A percentile compares a stretch with the other conserved stretches of the same genome.
Evolutionary conservation across 1,139 yeast species (phyloP).

Genomic region (Nakaseomyces glabratus): DNA sequence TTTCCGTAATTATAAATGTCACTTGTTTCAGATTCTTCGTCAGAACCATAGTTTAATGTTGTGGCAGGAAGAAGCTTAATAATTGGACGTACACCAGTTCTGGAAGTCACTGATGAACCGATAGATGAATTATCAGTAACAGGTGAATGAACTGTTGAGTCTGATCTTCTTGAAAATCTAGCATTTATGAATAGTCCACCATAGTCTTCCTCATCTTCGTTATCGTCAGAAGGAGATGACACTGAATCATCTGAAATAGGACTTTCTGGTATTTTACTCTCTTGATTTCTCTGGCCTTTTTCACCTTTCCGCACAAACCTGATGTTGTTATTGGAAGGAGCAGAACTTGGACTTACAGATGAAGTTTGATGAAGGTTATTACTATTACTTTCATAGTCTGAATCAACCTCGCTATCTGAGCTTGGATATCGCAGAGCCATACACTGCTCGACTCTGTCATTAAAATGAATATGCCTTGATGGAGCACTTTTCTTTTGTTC

Average conservation of each 20-base stretch:
- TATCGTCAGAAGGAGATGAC: conserved; percentile 28
- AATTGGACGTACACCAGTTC: conserved; percentile 35
- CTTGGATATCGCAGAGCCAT: conserved; percentile 49
- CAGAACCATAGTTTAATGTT: conserved; percentile 66
- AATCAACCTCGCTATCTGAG: conserved; percentile 20
- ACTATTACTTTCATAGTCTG: conserved; percentile 14
- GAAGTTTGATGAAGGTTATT: neutral
- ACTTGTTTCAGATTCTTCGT: conserved; percentile 51
- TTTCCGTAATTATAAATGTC: conserved; percentile 36
- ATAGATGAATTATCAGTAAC: conserved; percentile 30
- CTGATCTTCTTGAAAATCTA: conserved; percentile 25
- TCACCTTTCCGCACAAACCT: conserved; percentile 9
- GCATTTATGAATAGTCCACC: conserved; percentile 34
- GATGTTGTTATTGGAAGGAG: conserved; percentile 4
- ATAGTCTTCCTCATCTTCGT: conserved; percentile 30
- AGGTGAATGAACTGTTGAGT: conserved; percentile 19
- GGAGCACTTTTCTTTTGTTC: conserved; percentile 25
- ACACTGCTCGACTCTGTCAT: conserved; percentile 89
- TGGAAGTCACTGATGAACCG: conserved; percentile 24
- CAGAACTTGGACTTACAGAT: conserved; percentile 3
- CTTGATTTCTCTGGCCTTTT: conserved; percentile 9
- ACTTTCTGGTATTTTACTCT: conserved; percentile 9
- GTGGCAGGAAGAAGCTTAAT: conserved; percentile 78
- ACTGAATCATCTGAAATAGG: conserved; percentile 23
- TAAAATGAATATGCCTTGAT: conserved; percentile 71